Conservation (phyloP, 331 rosid genomes). For the Dryas integrifolia region DNA sequence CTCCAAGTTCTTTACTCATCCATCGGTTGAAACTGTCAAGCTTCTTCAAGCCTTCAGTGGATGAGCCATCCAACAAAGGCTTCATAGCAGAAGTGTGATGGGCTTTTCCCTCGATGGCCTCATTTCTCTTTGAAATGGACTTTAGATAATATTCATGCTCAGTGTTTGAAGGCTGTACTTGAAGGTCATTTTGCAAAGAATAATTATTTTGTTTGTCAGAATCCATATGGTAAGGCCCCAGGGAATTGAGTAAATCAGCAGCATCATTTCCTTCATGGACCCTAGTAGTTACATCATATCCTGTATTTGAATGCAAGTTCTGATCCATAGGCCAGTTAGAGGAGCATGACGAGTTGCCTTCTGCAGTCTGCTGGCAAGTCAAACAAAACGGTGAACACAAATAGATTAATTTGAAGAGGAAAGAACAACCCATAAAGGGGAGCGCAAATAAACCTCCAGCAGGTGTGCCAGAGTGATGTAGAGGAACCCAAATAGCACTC, state of each 20-base stretch:
- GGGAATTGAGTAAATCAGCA: slow-evolving; percentile 35
- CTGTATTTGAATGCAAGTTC: slow-evolving; percentile 27
- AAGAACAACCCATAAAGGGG: not conserved
- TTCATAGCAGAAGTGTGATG: slow-evolving; percentile 32
- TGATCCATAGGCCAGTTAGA: slow-evolving; percentile 45
- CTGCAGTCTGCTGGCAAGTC: slow-evolving; percentile 41
- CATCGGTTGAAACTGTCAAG: slow-evolving; percentile 81
- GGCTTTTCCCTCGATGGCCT: slow-evolving; percentile 37
- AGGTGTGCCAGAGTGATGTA: not conserved
- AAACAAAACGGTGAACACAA: slow-evolving; percentile 22
- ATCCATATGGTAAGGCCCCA: slow-evolving; percentile 23
- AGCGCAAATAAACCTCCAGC: not conserved
- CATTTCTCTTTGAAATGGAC: slow-evolving; percentile 39
- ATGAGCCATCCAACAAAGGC: slow-evolving; percentile 44
- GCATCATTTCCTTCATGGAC: slow-evolving; percentile 34
- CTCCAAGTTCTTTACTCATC: slow-evolving; percentile 82
- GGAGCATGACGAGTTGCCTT: slow-evolving; percentile 31
- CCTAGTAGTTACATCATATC: slow-evolving; percentile 30
- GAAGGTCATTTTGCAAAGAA: slow-evolving; percentile 35
- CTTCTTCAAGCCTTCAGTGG: slow-evolving; percentile 57
- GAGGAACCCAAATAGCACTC: not conserved
- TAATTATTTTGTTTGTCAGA: slow-evolving; percentile 27
- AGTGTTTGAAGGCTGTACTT: slow-evolving; percentile 28
- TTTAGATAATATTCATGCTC: slow-evolving; percentile 31
- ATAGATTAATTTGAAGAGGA: slow-evolving; percentile 17